Conservation (phyloP, 805 yeast genomes). For the Komagataella mondaviorum region DNA sequence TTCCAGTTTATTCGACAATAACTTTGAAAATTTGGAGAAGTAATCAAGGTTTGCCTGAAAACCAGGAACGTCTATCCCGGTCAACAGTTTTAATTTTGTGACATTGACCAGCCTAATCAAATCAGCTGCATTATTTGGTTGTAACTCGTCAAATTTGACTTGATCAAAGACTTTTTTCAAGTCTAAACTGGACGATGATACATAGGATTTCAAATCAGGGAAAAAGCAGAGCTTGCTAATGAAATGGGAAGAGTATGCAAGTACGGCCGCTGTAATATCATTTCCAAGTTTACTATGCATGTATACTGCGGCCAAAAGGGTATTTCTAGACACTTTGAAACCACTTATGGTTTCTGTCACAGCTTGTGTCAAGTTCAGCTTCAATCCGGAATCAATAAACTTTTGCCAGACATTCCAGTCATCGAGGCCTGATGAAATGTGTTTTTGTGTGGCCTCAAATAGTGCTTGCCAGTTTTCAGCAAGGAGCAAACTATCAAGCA, state of each 20-base stretch:
- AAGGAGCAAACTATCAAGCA: conserved; percentile 31
- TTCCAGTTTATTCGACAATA: conserved; percentile 25
- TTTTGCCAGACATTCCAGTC: conserved; percentile 70
- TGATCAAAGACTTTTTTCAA: not conserved
- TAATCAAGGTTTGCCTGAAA: conserved; percentile 19
- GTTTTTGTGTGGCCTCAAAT: conserved; percentile 20
- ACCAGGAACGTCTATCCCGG: conserved; percentile 11
- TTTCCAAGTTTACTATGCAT: conserved; percentile 10
- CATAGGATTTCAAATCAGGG: conserved; percentile 36
- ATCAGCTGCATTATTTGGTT: conserved; percentile 7
- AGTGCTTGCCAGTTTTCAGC: conserved; percentile 26
- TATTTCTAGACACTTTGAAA: conserved; percentile 35
- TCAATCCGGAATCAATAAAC: conserved; percentile 29
- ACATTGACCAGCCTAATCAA: conserved; percentile 15
- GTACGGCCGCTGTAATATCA: conserved; percentile 7
- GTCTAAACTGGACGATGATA: conserved; percentile 1
- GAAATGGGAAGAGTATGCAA: conserved; percentile 19
- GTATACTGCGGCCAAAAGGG: conserved; percentile 39
- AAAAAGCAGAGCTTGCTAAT: conserved; percentile 53
- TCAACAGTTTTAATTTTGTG: conserved; percentile 30
- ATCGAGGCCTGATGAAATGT: conserved; percentile 41
- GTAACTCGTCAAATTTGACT: conserved; percentile 3
- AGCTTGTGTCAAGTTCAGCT: conserved; percentile 20
- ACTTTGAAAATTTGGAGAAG: conserved; percentile 24
- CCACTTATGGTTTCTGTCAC: conserved; percentile 16